Conservation (phyloP, 2,329 filamentous ascomycete genomes). For the Dothistroma septosporum region DNA sequence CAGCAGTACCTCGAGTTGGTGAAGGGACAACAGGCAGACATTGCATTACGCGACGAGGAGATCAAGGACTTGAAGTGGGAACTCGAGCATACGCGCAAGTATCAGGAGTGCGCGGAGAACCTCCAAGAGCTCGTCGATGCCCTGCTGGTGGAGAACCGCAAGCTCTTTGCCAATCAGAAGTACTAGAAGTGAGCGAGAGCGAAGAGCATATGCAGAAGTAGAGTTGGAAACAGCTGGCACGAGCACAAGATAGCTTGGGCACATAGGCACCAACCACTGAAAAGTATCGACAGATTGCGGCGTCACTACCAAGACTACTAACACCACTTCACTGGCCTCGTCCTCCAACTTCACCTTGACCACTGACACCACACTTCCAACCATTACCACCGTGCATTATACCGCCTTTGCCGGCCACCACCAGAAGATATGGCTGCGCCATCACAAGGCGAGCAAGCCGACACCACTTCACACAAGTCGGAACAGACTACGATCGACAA, state of each 20-base stretch:
- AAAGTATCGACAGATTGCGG: background rate
- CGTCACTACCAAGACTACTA: background rate
- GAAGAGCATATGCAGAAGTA: background rate
- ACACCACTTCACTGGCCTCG: background rate
- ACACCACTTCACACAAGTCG: background rate
- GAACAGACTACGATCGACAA: background rate
- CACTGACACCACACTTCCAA: background rate
- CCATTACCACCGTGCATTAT: background rate
- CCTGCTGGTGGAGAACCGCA: background rate
- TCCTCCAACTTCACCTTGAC: background rate
- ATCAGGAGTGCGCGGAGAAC: conserved; percentile 2
- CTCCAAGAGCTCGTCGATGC: background rate
- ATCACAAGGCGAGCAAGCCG: background rate
- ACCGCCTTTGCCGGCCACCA: background rate
- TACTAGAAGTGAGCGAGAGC: background rate
- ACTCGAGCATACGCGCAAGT: background rate
- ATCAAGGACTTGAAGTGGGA: background rate
- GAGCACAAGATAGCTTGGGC: background rate
- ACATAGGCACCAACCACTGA: background rate
- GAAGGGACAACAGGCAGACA: conserved; percentile 14
- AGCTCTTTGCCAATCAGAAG: background rate
- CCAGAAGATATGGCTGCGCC: background rate
- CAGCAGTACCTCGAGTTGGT: conserved; percentile 13
- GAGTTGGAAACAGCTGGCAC: background rate
- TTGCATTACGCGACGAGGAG: conserved; percentile 7